These are phyloP conservation scores for Penicillium flavigenum DNA, from an alignment of 495 filamentous ascomycete genomes.

Conservation along the genomic window DNA sequence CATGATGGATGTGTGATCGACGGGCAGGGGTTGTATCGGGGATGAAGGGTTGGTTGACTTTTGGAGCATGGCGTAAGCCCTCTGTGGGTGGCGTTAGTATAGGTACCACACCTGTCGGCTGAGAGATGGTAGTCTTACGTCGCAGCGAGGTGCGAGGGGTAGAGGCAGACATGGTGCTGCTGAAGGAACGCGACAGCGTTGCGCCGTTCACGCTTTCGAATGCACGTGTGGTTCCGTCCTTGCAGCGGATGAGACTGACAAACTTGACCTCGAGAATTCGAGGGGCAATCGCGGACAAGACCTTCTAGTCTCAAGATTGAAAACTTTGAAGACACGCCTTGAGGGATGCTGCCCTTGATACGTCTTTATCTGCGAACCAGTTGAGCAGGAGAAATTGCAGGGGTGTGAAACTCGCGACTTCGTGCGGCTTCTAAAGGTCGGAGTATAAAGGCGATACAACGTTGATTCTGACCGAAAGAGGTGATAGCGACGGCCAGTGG, in stretches of 20 bases:
- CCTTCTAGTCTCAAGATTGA: not conserved
- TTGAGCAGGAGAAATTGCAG: not conserved
- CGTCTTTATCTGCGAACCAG: not conserved
- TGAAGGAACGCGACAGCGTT: conserved; percentile 1
- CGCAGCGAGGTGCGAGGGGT: conserved; percentile 32
- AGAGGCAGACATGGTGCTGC: conserved; percentile 27
- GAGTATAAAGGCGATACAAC: not conserved
- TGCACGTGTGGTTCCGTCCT: not conserved
- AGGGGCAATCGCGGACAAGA: not conserved
- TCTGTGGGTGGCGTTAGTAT: conserved; percentile 34
- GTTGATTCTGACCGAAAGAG: not conserved
- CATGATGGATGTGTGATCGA: conserved; percentile 39
- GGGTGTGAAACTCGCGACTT: not conserved
- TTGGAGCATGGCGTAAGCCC: conserved; percentile 49
- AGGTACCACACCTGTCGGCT: not conserved
- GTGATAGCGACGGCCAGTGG: not conserved
- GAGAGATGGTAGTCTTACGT: conserved; percentile 19
- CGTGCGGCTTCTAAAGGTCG: not conserved
- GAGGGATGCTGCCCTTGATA: conserved; percentile 13
- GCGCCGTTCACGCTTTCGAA: not conserved
- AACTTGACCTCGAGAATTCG: not conserved
- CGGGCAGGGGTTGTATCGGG: conserved; percentile 45
- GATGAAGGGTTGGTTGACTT: conserved; percentile 48
- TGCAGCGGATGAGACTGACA: not conserved
- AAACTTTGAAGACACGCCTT: not conserved